Evolutionary conservation across 495 filamentous ascomycete species (phyloP).

Genomic region (Terfezia boudieri): DNA sequence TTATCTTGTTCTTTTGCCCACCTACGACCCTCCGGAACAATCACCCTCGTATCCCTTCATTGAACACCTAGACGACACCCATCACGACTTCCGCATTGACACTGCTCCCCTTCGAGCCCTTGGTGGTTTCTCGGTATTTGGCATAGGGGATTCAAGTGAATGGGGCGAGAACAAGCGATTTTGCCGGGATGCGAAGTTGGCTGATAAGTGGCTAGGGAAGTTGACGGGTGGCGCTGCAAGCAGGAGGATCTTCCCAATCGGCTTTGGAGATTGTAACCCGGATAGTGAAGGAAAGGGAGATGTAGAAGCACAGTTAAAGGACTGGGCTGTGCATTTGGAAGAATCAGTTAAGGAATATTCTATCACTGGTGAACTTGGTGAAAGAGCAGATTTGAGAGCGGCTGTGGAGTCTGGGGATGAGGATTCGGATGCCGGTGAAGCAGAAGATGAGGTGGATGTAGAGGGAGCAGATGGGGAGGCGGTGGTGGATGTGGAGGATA

Average conservation of each 20-base stretch:
- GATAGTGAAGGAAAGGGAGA: slow-evolving; percentile 22
- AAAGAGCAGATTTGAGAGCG: slow-evolving; percentile 32
- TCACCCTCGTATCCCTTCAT: slow-evolving; percentile 64
- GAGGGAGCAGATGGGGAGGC: neutral
- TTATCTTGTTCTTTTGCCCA: slow-evolving; percentile 64
- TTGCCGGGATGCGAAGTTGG: slow-evolving; percentile 67
- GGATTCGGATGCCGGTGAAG: slow-evolving; percentile 30
- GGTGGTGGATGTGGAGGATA: slow-evolving; percentile 64
- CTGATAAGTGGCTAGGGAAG: slow-evolving; percentile 90
- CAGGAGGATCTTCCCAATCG: slow-evolving; percentile 54
- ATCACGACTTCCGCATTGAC: slow-evolving; percentile 89
- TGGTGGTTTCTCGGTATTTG: slow-evolving; percentile 79
- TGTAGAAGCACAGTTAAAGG: slow-evolving; percentile 36
- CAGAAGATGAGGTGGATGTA: slow-evolving; percentile 19
- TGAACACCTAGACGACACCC: slow-evolving; percentile 66
- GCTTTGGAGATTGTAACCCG: slow-evolving; percentile 64
- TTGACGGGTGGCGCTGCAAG: slow-evolving; percentile 36
- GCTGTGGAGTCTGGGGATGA: slow-evolving; percentile 35
- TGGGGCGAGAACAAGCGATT: slow-evolving; percentile 83
- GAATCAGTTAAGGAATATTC: slow-evolving; percentile 44
- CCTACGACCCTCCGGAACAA: slow-evolving; percentile 59
- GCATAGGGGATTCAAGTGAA: slow-evolving; percentile 70
- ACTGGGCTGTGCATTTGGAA: slow-evolving; percentile 58
- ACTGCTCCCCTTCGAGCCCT: slow-evolving; percentile 56
- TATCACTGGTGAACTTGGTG: slow-evolving; percentile 22